These are phyloP conservation scores for Boeremia lycopersici DNA, from an alignment of 2,329 filamentous ascomycete species.

Conservation along the genomic window DNA sequence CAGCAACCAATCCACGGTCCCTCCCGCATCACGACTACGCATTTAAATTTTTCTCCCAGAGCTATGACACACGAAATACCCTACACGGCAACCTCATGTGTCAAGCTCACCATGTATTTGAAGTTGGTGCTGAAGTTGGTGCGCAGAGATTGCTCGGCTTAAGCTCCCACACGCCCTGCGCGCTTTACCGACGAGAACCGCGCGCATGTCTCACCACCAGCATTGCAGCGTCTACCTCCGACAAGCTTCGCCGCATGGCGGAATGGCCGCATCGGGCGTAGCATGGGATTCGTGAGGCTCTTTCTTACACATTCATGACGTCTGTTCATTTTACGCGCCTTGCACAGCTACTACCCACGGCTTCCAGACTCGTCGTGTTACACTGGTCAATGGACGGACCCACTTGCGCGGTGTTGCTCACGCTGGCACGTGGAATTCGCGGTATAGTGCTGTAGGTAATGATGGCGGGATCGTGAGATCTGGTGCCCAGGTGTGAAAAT, in stretches of 20 bases:
- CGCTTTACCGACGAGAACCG: conserved; percentile 6
- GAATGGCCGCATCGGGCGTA: conserved; percentile 5
- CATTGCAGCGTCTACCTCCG: conserved; percentile 1
- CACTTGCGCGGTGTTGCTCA: conserved; percentile 8
- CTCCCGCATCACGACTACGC: conserved; percentile 19
- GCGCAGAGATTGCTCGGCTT: conserved; percentile 18
- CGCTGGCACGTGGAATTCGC: conserved; percentile 1
- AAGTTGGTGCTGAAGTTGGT: conserved; percentile 8
- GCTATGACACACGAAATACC: conserved; percentile 35
- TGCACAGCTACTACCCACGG: neutral
- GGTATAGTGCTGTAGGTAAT: conserved; percentile 1
- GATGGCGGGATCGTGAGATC: conserved; percentile 17
- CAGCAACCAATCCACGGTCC: conserved; percentile 20
- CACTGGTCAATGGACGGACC: conserved; percentile 7
- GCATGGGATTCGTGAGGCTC: neutral
- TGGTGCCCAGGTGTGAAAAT: conserved; percentile 10
- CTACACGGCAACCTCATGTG: conserved; percentile 29
- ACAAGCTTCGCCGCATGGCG: conserved; percentile 14
- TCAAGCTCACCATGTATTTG: conserved; percentile 18
- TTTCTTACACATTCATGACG: conserved; percentile 15
- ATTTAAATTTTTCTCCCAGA: conserved; percentile 8
- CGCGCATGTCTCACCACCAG: conserved; percentile 10
- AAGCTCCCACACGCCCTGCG: conserved; percentile 1
- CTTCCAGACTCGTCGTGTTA: conserved; percentile 14
- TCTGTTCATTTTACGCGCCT: neutral